These are phyloP conservation scores for Plasmodium gonderi DNA, from an alignment of 169 alveolate species.

Conservation along the genomic window DNA sequence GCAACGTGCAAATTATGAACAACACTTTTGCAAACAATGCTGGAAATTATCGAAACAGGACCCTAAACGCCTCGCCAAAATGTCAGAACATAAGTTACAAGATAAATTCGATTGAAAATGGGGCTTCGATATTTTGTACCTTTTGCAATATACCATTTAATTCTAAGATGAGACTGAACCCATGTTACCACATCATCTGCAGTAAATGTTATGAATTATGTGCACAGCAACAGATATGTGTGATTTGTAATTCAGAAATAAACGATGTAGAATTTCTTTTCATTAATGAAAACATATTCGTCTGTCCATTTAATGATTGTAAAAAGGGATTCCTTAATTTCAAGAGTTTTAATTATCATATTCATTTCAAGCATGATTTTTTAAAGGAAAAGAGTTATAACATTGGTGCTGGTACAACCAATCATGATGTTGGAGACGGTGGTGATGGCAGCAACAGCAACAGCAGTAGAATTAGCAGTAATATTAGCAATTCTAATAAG, in stretches of 20 bases:
- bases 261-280: slow-evolving; percentile 39
- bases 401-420: not conserved
- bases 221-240: slow-evolving; percentile 21
- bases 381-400: not conserved
- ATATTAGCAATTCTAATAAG: not conserved
- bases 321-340: slow-evolving; percentile 39
- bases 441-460: too few species aligned
- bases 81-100: slow-evolving; percentile 31
- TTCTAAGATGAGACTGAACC: slow-evolving; percentile 33
- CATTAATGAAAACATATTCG: slow-evolving; percentile 16
- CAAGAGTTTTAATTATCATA: slow-evolving; percentile 37
- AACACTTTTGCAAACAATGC: slow-evolving; percentile 14
- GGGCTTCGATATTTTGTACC: slow-evolving; percentile 21
- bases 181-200: slow-evolving; percentile 47
- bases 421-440: not conserved
- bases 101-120: not conserved
- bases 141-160: slow-evolving; percentile 25
- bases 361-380: slow-evolving; percentile 48
- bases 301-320: slow-evolving; percentile 51
- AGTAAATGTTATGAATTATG: slow-evolving; percentile 24
- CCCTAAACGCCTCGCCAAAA: slow-evolving; percentile 10
- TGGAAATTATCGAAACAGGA: slow-evolving; percentile 21
- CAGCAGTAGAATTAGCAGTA: not conserved
- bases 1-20: not conserved
- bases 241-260: slow-evolving; percentile 21